phyloP scores from a whole-genome alignment of 352 stramenopile genomes.

The Globisporangium canariense region DNA sequence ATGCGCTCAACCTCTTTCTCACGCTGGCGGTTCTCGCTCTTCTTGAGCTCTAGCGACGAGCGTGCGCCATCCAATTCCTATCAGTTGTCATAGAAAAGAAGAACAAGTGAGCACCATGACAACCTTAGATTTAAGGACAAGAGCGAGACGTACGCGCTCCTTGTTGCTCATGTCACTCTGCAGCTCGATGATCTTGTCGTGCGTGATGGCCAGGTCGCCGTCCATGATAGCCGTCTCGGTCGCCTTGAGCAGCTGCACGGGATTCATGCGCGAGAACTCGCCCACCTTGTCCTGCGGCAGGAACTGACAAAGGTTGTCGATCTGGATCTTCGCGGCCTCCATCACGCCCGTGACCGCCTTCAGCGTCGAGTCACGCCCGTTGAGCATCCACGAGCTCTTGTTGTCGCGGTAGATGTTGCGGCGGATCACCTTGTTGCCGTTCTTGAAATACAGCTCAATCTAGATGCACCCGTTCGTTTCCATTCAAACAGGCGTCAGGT shows the following conservation, averaged over 20 bases:
- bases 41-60: conserved; percentile 74
- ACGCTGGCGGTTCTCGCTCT: conserved; percentile 77
- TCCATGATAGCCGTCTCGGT: conserved; percentile 76
- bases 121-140: not conserved
- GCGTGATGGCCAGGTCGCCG: conserved; percentile 62
- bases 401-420: conserved; percentile 92
- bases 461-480: conserved; percentile 22
- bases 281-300: conserved; percentile 96
- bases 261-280: conserved; percentile 88
- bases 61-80: conserved; percentile 66
- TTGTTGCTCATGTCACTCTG: conserved; percentile 74
- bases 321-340: conserved; percentile 89
- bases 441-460: conserved; percentile 92
- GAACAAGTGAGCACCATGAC: not conserved
- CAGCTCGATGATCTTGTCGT: conserved; percentile 78
- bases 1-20: conserved; percentile 85
- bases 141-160: conserved; percentile 37
- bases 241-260: conserved; percentile 68
- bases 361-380: conserved; percentile 63
- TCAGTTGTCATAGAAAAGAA: not conserved
- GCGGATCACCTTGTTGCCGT: conserved; percentile 79
- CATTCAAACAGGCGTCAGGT: not conserved
- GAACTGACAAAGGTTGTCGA: conserved; percentile 99
- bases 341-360: conserved; percentile 81
- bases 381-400: conserved; percentile 78